A percentile compares a stretch with the other conserved stretches of the same genome.
Conservation (phyloP, 2,329 filamentous ascomycete genomes). For the Penicillium sp. region DNA sequence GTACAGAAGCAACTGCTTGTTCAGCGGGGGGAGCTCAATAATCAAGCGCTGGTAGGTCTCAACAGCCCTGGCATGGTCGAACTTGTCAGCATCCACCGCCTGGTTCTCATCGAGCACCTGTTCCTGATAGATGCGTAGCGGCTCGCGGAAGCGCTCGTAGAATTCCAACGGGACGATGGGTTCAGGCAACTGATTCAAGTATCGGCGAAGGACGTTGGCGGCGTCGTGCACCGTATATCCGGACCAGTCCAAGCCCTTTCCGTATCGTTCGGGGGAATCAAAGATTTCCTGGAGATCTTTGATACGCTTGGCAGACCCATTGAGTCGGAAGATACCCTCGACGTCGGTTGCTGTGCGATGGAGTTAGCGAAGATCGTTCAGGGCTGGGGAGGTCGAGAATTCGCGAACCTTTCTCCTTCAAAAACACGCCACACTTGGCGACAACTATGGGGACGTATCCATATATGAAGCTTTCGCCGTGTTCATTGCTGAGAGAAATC, state of each 20-base stretch:
- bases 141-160: constrained; percentile 86
- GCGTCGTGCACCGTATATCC: constrained; percentile 98
- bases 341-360: constrained; percentile 73
- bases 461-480: constrained; percentile 95
- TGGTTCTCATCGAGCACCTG: constrained; percentile 70
- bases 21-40: constrained; percentile 86
- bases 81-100: constrained; percentile 67
- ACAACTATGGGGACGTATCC: constrained; percentile 98
- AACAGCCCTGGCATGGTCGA: constrained; percentile 74
- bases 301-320: constrained; percentile 95
- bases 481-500: constrained; percentile 89
- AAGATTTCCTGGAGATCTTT: constrained; percentile 92
- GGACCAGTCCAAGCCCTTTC: constrained; percentile 94
- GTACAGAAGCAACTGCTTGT: constrained; percentile 90
- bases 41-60: constrained; percentile 83
- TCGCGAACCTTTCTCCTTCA: constrained; percentile 90
- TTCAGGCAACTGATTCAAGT: constrained; percentile 93
- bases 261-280: constrained; percentile 91
- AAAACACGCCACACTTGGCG: constrained; percentile 92
- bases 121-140: constrained; percentile 66
- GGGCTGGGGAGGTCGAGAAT: constrained; percentile 24
- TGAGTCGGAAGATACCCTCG: constrained; percentile 94
- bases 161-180: constrained; percentile 93
- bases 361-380: constrained; percentile 24
- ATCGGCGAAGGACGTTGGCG: constrained; percentile 90